These are phyloP conservation scores for Plasmodium gaboni DNA, from an alignment of 169 alveolate species.

Conservation along the genomic window DNA sequence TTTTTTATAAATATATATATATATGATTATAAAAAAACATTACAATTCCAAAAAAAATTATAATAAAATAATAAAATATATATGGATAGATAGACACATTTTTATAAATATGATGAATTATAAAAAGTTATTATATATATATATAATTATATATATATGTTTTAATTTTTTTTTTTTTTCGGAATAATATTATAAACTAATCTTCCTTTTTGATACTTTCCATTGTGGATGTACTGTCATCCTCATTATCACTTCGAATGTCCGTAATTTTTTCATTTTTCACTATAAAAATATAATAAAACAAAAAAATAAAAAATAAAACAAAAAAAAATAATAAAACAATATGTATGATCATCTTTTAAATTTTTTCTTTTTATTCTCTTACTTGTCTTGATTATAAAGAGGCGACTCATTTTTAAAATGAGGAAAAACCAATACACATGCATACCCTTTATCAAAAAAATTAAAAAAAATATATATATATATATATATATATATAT, in stretches of 20 bases:
- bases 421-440: constrained; percentile 63
- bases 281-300: constrained; percentile 20
- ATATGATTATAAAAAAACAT: too few species aligned
- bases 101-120: too few species aligned
- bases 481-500: background rate
- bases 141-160: too few species aligned
- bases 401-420: constrained; percentile 57
- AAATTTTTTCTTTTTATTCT: background rate
- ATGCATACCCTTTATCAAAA: constrained; percentile 44
- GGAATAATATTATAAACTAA: constrained; percentile 1
- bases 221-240: constrained; percentile 3
- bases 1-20: too few species aligned
- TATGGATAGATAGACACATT: constrained; percentile 11
- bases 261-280: constrained; percentile 41
- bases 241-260: constrained; percentile 70
- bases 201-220: constrained; percentile 2
- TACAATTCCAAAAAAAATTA: too few species aligned
- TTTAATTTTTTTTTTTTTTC: too few species aligned
- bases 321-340: background rate
- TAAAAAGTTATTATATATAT: too few species aligned
- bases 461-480: background rate
- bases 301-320: background rate
- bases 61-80: background rate
- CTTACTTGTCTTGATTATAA: constrained; percentile 36
- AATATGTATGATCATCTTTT: background rate